Evolutionary conservation across 148 eudicot genomes (phyloP).

Genomic region (Amaranthus cruentus): DNA sequence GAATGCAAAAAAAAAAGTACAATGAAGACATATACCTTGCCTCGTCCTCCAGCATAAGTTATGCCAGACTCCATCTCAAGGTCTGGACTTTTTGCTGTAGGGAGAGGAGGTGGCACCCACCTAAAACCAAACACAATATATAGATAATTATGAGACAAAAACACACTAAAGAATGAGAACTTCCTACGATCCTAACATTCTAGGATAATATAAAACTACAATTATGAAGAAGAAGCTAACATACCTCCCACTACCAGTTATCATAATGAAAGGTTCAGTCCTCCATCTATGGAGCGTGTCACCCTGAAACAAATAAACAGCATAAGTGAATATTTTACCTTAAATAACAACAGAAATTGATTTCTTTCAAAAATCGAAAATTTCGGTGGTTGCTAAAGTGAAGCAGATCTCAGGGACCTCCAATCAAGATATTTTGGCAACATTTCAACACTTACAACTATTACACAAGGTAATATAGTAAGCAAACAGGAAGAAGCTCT

Average conservation of each 20-base stretch:
- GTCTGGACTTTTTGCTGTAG: slow-evolving; percentile 67
- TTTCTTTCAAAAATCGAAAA: not conserved
- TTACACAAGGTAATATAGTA: not conserved
- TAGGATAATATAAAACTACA: slow-evolving; percentile 8
- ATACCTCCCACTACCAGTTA: slow-evolving; percentile 97
- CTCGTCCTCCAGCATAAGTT: slow-evolving; percentile 93
- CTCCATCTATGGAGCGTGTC: slow-evolving; percentile 97
- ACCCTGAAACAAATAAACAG: slow-evolving; percentile 47
- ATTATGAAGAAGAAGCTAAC: not conserved
- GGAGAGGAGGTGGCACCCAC: slow-evolving; percentile 89
- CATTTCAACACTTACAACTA: not conserved
- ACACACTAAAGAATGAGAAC: not conserved
- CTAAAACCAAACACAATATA: slow-evolving; percentile 31
- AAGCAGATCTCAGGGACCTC: not conserved
- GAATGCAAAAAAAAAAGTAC: not conserved
- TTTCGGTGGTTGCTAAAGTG: not conserved
- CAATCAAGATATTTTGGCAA: not conserved
- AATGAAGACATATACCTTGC: slow-evolving; percentile 63
- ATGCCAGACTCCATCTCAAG: slow-evolving; percentile 63
- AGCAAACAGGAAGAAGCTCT: not conserved
- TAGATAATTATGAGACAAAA: slow-evolving; percentile 9
- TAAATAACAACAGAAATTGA: not conserved
- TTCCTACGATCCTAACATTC: not conserved
- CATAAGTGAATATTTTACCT: not conserved
- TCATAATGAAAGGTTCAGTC: slow-evolving; percentile 96